These are phyloP conservation scores for Neofusicoccum kwambonambiense DNA, from an alignment of 2,329 filamentous ascomycete genomes.

Conservation along the genomic window DNA sequence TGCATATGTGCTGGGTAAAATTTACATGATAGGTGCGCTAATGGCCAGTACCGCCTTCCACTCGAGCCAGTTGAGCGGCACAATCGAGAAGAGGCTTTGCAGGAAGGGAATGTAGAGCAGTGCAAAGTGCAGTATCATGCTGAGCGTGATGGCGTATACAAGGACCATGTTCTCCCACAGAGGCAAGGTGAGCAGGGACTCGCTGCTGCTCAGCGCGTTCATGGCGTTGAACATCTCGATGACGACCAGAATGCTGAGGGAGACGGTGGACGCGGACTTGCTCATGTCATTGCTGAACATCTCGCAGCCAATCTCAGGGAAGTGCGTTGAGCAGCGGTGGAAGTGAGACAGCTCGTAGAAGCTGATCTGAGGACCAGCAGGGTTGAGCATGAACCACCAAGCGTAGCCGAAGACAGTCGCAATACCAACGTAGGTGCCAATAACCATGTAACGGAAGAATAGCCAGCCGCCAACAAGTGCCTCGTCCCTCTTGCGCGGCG, in stretches of 20 bases:
- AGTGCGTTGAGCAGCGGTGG: constrained; percentile 84
- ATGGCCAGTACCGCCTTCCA: constrained; percentile 90
- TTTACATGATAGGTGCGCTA: constrained; percentile 90
- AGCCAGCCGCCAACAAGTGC: constrained; percentile 91
- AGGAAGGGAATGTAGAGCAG: constrained; percentile 90
- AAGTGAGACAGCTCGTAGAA: constrained; percentile 90
- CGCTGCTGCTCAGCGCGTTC: constrained; percentile 94
- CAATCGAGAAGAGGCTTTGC: constrained; percentile 84
- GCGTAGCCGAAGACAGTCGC: constrained; percentile 96
- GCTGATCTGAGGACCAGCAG: constrained; percentile 82
- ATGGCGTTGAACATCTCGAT: constrained; percentile 99
- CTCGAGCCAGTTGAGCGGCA: constrained; percentile 80
- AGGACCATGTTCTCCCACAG: constrained; percentile 99
- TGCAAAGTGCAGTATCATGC: constrained; percentile 92
- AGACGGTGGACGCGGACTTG: constrained; percentile 89
- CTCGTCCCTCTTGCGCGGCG: constrained; percentile 89
- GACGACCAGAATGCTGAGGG: constrained; percentile 84
- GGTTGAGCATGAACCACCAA: constrained; percentile 99
- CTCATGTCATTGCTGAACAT: constrained; percentile 88
- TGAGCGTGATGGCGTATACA: constrained; percentile 87
- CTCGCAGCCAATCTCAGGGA: constrained; percentile 83
- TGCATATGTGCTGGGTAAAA: constrained; percentile 24
- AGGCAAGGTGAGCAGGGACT: constrained; percentile 87
- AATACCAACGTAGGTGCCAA: constrained; percentile 90
- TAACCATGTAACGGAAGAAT: constrained; percentile 95